Conservation (phyloP, 495 filamentous ascomycete genomes). For the Penicillium riverlandense region DNA sequence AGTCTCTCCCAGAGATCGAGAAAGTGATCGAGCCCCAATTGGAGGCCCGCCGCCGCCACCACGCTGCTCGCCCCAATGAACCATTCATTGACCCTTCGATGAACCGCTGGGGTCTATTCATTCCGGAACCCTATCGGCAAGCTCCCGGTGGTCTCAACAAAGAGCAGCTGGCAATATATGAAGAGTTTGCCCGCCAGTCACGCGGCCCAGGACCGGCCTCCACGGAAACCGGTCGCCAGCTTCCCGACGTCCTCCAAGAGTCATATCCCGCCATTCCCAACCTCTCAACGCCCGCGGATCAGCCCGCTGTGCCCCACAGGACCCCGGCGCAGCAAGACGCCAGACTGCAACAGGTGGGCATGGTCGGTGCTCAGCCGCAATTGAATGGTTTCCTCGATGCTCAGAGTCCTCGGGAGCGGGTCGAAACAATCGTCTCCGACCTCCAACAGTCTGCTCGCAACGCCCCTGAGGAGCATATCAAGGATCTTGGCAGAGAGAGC, state of each 20-base stretch:
- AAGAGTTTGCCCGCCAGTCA: conserved; percentile 83
- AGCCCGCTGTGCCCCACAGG: conserved; percentile 66
- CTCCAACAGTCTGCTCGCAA: conserved; percentile 57
- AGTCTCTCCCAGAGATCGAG: conserved; percentile 88
- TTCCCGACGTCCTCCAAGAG: conserved; percentile 76
- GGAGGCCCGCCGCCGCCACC: conserved; percentile 64
- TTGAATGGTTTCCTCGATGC: conserved; percentile 59
- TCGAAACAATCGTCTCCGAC: conserved; percentile 64
- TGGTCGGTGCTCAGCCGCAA: too few relatives aligned
- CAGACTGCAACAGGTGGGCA: too few relatives aligned
- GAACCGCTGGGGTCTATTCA: conserved; percentile 79
- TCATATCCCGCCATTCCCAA: conserved; percentile 70
- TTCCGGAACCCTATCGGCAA: conserved; percentile 84
- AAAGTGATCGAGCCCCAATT: conserved; percentile 75
- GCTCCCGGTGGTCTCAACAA: conserved; percentile 73
- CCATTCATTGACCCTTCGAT: conserved; percentile 73
- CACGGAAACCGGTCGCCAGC: conserved; percentile 51
- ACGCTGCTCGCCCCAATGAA: conserved; percentile 62
- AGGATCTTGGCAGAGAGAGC: conserved; percentile 58
- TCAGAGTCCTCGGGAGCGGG: conserved; percentile 52
- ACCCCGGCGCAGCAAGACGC: conserved; percentile 50
- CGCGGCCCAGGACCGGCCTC: conserved; percentile 48
- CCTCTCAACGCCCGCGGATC: conserved; percentile 73
- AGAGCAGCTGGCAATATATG: conserved; percentile 91
- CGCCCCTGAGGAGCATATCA: conserved; percentile 61